Evolutionary conservation across 2,329 filamentous ascomycete species (phyloP), one percentile per base, ranked within the genome.

Genomic region (Sporothrix luriei): DNA sequence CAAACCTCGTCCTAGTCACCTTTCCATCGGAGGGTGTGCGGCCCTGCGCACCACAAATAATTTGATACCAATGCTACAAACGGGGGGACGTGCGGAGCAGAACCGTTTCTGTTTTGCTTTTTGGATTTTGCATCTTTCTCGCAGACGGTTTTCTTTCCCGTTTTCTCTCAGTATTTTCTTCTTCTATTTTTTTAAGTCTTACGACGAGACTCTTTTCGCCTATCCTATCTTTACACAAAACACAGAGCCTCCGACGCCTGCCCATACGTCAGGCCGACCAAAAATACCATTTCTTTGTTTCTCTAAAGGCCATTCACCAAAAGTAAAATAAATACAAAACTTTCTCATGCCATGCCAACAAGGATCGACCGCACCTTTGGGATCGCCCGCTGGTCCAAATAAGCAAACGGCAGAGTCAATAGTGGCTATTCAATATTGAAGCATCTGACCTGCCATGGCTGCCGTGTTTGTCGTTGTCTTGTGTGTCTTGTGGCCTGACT

Each of bases 211-310:
- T 57, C 7, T 21, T n/a, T 57, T 49, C 43, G 16, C 19, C 33
- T 52, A n/a, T 43, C 49, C 49, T 14, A 33, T 64, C 40, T 65
- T 52, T 52, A 21, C 4, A 43, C 29, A 26, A 51, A 19, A 66
- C 14, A 13, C 46, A 21, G 21, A 55, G 14, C 40, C 11, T 43
- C 40, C 4, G 40, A 16, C 40, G 40, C 40, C 40, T 43, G 40
- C 33, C 26, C 46, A 46, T 40, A 26, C 65, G 65, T 55, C 33
- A 57, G 65, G 48, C 64, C 43, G 52, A 68, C 51, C 61, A 49
- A 57, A 57, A 46, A 55, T 66, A 65, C 14, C 11, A 62, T 54
- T 66, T 52, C 29, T 21, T 24, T 51, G 5, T 24, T 52, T 54
- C 40, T 43, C 11, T 43, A 33, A 33, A 4, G 29, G 4, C 6